Percentiles rank a stretch among this genome's conserved stretches.
Evolutionary conservation across 179 eudicot genomes (phyloP).

Genomic region (Amaranthus tricolor): DNA sequence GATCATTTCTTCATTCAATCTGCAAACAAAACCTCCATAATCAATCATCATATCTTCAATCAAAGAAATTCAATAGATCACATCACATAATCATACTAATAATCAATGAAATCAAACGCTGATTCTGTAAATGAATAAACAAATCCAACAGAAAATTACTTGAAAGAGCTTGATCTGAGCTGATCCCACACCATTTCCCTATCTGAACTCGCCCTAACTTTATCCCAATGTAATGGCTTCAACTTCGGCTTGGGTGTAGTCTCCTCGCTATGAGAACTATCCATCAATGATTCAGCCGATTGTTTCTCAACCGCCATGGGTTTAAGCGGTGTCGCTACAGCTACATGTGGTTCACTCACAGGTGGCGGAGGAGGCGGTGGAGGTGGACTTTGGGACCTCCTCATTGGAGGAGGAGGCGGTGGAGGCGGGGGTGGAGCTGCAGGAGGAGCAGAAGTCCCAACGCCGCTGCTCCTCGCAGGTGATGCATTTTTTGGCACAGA

Average conservation of each 20-base stretch:
- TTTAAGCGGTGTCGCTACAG: slow-evolving; percentile 35
- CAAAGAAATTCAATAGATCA: background rate
- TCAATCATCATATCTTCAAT: background rate
- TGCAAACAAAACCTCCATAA: slow-evolving; percentile 33
- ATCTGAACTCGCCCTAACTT: slow-evolving; percentile 91
- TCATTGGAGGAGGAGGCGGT: slow-evolving; percentile 18
- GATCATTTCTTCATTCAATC: slow-evolving; percentile 96
- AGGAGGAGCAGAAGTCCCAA: slow-evolving; percentile 3
- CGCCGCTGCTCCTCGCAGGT: background rate
- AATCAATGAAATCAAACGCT: background rate
- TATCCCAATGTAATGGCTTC: slow-evolving; percentile 98
- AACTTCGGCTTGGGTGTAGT: slow-evolving; percentile 63
- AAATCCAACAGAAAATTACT: slow-evolving; percentile 39
- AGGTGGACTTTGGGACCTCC: slow-evolving; percentile 32
- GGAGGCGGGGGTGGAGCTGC: slow-evolving; percentile 1
- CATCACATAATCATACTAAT: background rate
- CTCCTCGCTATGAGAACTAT: slow-evolving; percentile 41
- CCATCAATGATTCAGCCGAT: slow-evolving; percentile 18
- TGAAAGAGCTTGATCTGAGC: slow-evolving; percentile 84
- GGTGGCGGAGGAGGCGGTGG: slow-evolving; percentile 35
- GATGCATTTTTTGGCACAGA: slow-evolving; percentile 4
- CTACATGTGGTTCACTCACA: slow-evolving; percentile 28
- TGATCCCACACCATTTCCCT: slow-evolving; percentile 99
- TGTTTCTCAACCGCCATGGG: slow-evolving; percentile 33
- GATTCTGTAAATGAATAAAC: background rate